A percentile compares a stretch with the other conserved stretches of the same genome.
These are phyloP conservation scores for Schizosaccharomyces japonicus DNA, from an alignment of 805 yeast genomes.

Conservation along the genomic window DNA sequence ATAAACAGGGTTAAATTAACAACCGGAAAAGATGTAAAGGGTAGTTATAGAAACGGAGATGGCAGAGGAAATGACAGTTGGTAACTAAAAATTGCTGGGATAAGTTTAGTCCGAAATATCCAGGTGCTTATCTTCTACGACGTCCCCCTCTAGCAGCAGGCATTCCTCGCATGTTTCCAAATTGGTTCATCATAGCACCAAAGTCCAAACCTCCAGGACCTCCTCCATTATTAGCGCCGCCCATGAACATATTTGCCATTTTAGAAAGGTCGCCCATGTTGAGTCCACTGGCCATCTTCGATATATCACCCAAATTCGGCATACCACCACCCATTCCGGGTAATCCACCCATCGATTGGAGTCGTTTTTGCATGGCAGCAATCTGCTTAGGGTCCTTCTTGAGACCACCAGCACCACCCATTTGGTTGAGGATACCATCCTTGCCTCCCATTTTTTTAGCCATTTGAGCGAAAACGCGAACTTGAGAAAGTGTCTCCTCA, in stretches of 20 bases:
- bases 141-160: conserved; percentile 6
- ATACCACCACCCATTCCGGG: conserved; percentile 31
- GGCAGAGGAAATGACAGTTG: neutral
- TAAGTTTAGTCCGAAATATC: no score
- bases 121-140: neutral
- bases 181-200: neutral
- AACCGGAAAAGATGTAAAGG: neutral
- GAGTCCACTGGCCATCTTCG: neutral
- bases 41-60: neutral
- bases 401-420: conserved; percentile 18
- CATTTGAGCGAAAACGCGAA: conserved; percentile 81
- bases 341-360: conserved; percentile 27
- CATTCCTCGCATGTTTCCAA: conserved; percentile 20
- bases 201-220: conserved; percentile 23
- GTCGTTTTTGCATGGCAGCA: conserved; percentile 25
- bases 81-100: no score
- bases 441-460: conserved; percentile 43
- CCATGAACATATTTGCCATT: conserved; percentile 6
- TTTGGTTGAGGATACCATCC: conserved; percentile 28
- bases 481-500: conserved; percentile 76
- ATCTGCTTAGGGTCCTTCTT: conserved; percentile 18
- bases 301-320: conserved; percentile 22
- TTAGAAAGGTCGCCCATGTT: conserved; percentile 2
- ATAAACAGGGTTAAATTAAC: neutral
- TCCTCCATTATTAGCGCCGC: conserved; percentile 15